Conservation (phyloP, 75 land plant species). For the Selaginella tamariscina region DNA sequence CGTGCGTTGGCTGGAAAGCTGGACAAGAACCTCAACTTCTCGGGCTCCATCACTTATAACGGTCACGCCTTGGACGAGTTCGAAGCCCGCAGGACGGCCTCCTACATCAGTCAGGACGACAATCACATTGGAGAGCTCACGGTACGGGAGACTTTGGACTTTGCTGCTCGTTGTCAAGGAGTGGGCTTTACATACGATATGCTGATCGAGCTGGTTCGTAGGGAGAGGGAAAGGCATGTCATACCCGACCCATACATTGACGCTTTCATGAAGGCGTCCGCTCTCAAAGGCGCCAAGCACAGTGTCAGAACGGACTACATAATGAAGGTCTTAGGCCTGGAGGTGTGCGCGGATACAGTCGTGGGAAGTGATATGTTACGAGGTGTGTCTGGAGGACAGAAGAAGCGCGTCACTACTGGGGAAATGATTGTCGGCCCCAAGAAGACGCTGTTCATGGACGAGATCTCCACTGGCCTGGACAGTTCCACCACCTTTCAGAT, state of each 20-base stretch:
- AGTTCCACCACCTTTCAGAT: not conserved
- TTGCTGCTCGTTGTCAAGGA: constrained; percentile 22
- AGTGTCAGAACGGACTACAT: constrained; percentile 64
- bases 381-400: constrained; percentile 52
- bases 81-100: constrained; percentile 22
- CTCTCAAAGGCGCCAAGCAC: constrained; percentile 44
- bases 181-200: constrained; percentile 23
- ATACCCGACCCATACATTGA: not conserved
- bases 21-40: no score
- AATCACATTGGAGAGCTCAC: constrained; percentile 12
- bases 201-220: not conserved
- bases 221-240: not conserved
- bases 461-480: not conserved
- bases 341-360: constrained; percentile 29
- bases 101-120: constrained; percentile 26
- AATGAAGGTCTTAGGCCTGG: constrained; percentile 49
- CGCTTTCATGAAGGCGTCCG: constrained; percentile 10
- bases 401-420: no score
- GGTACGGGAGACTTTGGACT: no score
- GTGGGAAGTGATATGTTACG: constrained; percentile 40
- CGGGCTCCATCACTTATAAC: not conserved
- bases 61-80: no score
- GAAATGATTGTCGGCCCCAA: no score
- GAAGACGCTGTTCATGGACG: not conserved
- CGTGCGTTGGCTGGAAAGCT: no score